Percentiles rank a stretch among this genome's conserved stretches.
Evolutionary conservation across 164 flowering plant genomes (phyloP).

Genomic region (Piper longum): DNA sequence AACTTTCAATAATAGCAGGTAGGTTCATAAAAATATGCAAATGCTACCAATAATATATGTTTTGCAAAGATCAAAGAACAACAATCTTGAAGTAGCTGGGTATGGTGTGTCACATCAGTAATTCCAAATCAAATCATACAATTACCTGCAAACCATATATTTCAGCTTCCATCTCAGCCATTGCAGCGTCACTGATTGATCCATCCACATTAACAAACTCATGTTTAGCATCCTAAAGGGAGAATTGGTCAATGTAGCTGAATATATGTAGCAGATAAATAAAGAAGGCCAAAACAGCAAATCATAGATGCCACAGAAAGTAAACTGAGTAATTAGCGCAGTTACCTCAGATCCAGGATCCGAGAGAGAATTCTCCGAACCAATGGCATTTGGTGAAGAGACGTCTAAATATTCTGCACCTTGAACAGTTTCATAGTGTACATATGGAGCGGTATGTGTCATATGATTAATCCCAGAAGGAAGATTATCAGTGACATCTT

Average conservation of each 20-base stretch:
- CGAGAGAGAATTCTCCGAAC: conserved; percentile 15
- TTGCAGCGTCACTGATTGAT: conserved; percentile 39
- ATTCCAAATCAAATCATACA: not conserved
- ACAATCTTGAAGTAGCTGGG: too few relatives aligned
- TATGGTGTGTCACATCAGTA: not conserved
- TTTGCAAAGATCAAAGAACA: not conserved
- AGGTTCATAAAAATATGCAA: too few relatives aligned
- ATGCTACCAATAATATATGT: not conserved
- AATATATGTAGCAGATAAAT: not conserved
- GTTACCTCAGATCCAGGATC: conserved; percentile 36
- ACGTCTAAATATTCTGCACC: conserved; percentile 8
- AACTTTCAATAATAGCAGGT: not conserved
- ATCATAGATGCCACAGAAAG: not conserved
- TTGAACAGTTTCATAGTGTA: conserved; percentile 15
- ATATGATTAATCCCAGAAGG: conserved; percentile 19
- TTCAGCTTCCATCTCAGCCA: conserved; percentile 69
- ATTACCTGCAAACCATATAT: conserved; percentile 69
- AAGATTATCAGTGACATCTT: conserved; percentile 36
- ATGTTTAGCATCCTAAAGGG: conserved; percentile 20
- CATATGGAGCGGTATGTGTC: conserved; percentile 17
- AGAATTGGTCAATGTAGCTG: not conserved
- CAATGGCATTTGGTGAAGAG: conserved; percentile 18
- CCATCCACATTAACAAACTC: conserved; percentile 17
- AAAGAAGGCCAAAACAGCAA: not conserved
- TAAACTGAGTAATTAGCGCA: not conserved